Base-by-base conservation (phyloP, 1,284 basidiomycete genomes). In the Albatrellus sp. region DNA sequence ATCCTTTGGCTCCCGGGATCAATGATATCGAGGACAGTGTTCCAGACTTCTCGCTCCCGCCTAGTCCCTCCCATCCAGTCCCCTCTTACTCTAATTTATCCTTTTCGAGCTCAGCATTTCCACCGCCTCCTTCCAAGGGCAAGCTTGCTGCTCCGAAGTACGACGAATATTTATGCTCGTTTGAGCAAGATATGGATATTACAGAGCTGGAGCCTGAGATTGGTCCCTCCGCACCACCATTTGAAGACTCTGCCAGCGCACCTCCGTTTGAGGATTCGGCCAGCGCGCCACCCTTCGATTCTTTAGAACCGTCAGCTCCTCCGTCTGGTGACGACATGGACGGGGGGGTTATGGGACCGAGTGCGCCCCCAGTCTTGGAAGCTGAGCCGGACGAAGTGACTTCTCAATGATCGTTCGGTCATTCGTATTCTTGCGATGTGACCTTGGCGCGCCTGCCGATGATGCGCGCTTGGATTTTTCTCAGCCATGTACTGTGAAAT, bases 221-320 rank as follows among this genome's bases (percentile, higher is more conserved):
- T 42, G 66, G 53, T 38, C 66, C 66, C 5, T 69, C 66, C 43
- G 67, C 64, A n/a, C 67, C 69, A 31, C 67, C 66, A 2, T 69
- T 72, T 43, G 70, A 67, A 34, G 52, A 53, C 31, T n/a, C 24
- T 12, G 31, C 37, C 17, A 41, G 37, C 33, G 39, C 37, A 12
- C 45, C 50, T 16, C 46, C 46, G 4, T 42, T 39, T 32, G 43
- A 41, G 34, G 24, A 16, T 5, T 17, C 33, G 13, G 30, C 12
- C 3, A 40, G 37, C 30, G 49, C 45, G 0, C 48, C 48, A 11
- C 48, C 48, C 1, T 28, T 44, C 34, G 40, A 41, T 8, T n/a
- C 32, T 4, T 43, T 42, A 12, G 42, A 37, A 3, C 45, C 50
- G 9, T 51, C 50, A 5, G 50, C 50, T 9, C 50, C 47, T 19